Evolutionary conservation across 495 filamentous ascomycete genomes (phyloP), one percentile per base, ranked within the genome.

Genomic region (Xylaria intraflava): DNA sequence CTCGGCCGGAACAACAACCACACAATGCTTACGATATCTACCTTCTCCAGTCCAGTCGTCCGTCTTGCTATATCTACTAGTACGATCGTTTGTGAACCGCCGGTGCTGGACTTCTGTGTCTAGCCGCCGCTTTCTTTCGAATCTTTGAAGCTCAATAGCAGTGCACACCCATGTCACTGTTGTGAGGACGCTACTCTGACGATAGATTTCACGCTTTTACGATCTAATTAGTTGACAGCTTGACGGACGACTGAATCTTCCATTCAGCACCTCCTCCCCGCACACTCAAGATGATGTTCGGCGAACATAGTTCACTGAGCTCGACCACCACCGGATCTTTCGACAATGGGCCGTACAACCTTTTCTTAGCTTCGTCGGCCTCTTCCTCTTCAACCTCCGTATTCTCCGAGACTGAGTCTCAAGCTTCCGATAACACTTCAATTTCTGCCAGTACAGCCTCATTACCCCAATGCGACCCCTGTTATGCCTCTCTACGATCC

Each of bases 361-460:
- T 79, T 42, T 82, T 81, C n/a, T 69, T 85, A 71, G 79, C 83
- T 65, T 84, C 85, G 44, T 84, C 82, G 55, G 78, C 84, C 64
- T 87, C 86, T 29, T 84, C 86, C 20, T 89, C 88, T 26, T 81
- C 81, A 39, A 78, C 84, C 49, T 90, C 89, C 5, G 78, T 90
- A 59, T 93, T 89, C 76, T 94, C 90, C 47, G 77, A 88, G 64
- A 79, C 81, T 65, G 81, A 76, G 39, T 81, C 76, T 48, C 83
- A 83, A 64, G 77, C 76, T 46, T 80, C 77, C 7, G 72, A 74
- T 50, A 72, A 73, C 54, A 72, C 75, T 16, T 75, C 72, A 40
- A 58, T 73, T 57, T 72, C 80, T 74, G 56, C 77, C 74, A 58
- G 77, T 74, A 59, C 57, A 57, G 71, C 72, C 46, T 65, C 46